These are phyloP conservation scores for Corymbia citriodora DNA, from an alignment of 441 rosid genomes.

Conservation along the genomic window DNA sequence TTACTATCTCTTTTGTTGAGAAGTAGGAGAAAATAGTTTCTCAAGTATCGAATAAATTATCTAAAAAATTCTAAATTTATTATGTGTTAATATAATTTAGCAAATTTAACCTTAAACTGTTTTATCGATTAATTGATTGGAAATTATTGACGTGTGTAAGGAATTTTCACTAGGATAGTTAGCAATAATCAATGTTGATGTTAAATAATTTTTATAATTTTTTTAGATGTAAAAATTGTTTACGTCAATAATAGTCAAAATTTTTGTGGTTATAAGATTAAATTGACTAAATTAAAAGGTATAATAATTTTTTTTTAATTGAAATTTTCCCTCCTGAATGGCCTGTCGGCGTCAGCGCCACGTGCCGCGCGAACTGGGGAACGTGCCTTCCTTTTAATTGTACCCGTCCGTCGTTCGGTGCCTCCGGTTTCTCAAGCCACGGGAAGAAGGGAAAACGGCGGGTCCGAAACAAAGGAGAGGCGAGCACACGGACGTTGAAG, in stretches of 20 bases:
- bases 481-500: not conserved
- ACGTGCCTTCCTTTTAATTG: not conserved
- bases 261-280: accelerated
- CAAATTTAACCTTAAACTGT: accelerated
- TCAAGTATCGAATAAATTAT: accelerated
- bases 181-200: no score
- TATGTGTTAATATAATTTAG: accelerated
- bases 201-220: accelerated
- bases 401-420: not conserved
- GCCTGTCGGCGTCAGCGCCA: not conserved
- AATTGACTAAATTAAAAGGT: no score
- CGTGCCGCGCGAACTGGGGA: not conserved
- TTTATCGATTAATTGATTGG: no score
- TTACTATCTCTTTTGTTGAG: no score
- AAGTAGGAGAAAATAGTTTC: not conserved
- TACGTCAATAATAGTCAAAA: accelerated
- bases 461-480: not conserved
- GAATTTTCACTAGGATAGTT: accelerated
- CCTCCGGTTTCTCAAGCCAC: not conserved
- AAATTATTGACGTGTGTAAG: accelerated
- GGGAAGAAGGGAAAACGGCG: not conserved
- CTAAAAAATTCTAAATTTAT: accelerated
- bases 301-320: no score
- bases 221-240: no score
- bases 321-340: not conserved